Conservation (phyloP, 164 flowering plant genomes). For the Vitis rupestris region DNA sequence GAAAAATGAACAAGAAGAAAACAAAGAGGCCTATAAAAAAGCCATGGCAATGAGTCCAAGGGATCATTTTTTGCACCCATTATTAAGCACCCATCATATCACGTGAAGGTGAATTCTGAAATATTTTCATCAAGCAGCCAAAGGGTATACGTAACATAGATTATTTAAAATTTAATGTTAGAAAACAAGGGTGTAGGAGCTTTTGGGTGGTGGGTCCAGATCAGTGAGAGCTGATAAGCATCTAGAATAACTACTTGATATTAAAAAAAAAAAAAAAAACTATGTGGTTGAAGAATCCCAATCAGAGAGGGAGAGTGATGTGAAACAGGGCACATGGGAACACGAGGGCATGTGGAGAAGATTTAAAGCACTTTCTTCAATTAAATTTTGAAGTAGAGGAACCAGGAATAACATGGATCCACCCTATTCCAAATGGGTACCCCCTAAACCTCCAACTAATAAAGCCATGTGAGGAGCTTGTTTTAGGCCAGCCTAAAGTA, state of each 20-base stretch:
- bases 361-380: constrained; percentile 26
- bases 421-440: constrained; percentile 28
- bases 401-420: constrained; percentile 37
- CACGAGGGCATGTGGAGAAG: constrained; percentile 38
- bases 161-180: too few relatives aligned
- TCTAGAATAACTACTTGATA: constrained; percentile 9
- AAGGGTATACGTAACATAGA: too few relatives aligned
- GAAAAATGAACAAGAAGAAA: too few relatives aligned
- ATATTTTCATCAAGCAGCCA: too few relatives aligned
- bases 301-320: constrained; percentile 16
- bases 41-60: too few relatives aligned
- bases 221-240: too few relatives aligned
- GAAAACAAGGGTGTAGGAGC: too few relatives aligned
- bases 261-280: background rate
- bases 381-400: constrained; percentile 15
- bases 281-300: constrained; percentile 13
- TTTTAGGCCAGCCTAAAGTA: constrained; percentile 28
- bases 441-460: constrained; percentile 21
- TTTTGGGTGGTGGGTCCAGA: too few relatives aligned
- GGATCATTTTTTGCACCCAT: too few relatives aligned
- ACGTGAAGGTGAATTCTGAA: too few relatives aligned
- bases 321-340: constrained; percentile 34
- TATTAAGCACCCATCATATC: too few relatives aligned
- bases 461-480: constrained; percentile 32
- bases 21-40: too few relatives aligned